Base-by-base conservation (phyloP, 2,329 filamentous ascomycete species). In the Sarocladium oryzae region DNA sequence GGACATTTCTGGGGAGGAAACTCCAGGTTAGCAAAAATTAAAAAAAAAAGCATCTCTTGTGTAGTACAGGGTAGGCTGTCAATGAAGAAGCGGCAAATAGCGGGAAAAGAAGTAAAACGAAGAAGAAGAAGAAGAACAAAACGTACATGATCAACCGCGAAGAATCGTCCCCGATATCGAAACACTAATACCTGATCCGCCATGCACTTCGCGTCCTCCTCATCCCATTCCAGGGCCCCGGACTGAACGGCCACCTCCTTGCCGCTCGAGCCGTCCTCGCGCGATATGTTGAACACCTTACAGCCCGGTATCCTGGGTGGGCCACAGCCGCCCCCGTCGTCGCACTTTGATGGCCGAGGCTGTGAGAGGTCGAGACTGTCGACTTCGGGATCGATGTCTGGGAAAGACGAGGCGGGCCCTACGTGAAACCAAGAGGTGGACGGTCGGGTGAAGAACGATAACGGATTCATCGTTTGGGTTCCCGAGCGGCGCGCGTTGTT, bases 131-230 rank as follows among this genome's bases (percentile, higher is more conserved):
- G n/a, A n/a, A n/a, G n/a, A n/a, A n/a, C 6, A 35, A n/a, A 24
- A 65, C 77, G 70, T 60, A 86, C 83, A 68, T 87, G 83, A 53
- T 88, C 82, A 20, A 87, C 69, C 0, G 84, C 85, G 58, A 86
- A 77, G n/a, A 87, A 71, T 53, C 77, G 81, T 2, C 77, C 79
- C 49, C 74, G 76, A 58, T 84, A 84, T 56, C 74, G 74, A 55
- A 86, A 88, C 0, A 88, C 73, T 16, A 88, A 69, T 0, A 87
- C 79, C 58, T 87, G 83, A 51, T 85, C 73, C 41, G 70, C 73
- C 52, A 82, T 51, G 2, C 70, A 66, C 3, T 64, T 63, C 2
- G 59, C 65, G 8, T 60, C 58, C 21, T 64, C 59, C 10, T 65
- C 53, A 0, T 61, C 64, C 30, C 16, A 37, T 28, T 49, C 46